phyloP scores from a whole-genome alignment of 1,284 basidiomycete genomes.

The Ustilago esculenta region DNA sequence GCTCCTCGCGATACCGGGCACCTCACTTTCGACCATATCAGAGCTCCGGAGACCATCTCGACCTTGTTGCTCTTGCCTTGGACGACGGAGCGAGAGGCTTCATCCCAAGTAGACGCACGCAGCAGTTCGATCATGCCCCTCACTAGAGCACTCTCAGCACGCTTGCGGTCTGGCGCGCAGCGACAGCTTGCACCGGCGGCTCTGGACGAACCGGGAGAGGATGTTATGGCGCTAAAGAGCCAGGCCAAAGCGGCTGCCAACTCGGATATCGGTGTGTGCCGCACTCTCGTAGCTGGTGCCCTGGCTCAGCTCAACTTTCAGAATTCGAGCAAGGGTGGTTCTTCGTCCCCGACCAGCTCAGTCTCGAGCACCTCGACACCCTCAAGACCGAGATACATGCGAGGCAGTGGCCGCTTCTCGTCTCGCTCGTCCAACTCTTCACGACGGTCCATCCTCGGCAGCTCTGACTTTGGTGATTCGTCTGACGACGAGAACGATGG shows the following conservation, averaged over 20 bases:
- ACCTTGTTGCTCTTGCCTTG: no score
- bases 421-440: constrained; percentile 30
- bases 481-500: constrained; percentile 46
- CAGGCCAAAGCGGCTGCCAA: constrained; percentile 13
- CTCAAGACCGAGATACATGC: constrained; percentile 17
- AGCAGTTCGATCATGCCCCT: constrained; percentile 26
- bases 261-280: not conserved
- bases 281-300: constrained; percentile 23
- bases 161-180: constrained; percentile 22
- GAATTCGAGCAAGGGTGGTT: constrained; percentile 15
- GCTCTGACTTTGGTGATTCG: constrained; percentile 42
- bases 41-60: no score
- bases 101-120: not conserved
- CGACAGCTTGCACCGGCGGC: constrained; percentile 8
- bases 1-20: no score
- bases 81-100: no score
- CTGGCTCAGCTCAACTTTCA: constrained; percentile 28
- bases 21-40: no score
- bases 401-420: constrained; percentile 21
- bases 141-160: constrained; percentile 37
- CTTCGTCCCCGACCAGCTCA: constrained; percentile 9
- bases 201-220: constrained; percentile 6
- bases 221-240: constrained; percentile 23
- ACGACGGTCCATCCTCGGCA: constrained; percentile 40
- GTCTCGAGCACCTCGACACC: constrained; percentile 17